These are phyloP conservation scores for Cladosporium sp. DNA, from an alignment of 2,329 filamentous ascomycete species.

Conservation along the genomic window DNA sequence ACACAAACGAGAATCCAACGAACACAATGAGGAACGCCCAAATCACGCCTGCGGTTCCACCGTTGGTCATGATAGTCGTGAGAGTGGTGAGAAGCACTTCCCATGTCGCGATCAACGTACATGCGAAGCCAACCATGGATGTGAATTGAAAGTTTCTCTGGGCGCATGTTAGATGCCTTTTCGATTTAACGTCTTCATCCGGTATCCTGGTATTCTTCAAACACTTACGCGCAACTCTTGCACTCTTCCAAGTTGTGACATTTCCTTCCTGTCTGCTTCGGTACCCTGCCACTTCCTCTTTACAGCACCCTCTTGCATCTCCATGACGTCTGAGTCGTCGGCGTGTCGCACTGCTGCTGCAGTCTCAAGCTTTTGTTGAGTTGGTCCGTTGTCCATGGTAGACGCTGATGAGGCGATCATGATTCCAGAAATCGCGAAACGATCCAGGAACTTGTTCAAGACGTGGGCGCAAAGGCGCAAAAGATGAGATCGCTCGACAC, in stretches of 20 bases:
- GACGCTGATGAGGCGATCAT: constrained; percentile 1
- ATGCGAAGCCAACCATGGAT: constrained; percentile 24
- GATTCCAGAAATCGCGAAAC: neutral
- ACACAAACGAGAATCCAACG: constrained; percentile 35
- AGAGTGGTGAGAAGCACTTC: constrained; percentile 18
- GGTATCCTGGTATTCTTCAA: too few species aligned
- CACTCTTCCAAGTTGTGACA: constrained; percentile 21
- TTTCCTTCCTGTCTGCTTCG: constrained; percentile 19
- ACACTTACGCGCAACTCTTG: constrained; percentile 19
- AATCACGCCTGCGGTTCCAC: constrained; percentile 32
- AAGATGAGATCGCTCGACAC: neutral
- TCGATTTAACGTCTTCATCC: neutral
- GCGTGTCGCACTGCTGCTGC: constrained; percentile 8
- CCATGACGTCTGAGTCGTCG: constrained; percentile 16
- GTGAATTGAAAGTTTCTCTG: constrained; percentile 27
- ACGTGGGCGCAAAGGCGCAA: constrained; percentile 3
- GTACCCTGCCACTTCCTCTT: constrained; percentile 22
- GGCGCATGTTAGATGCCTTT: neutral
- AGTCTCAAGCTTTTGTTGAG: constrained; percentile 3
- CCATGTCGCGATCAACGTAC: constrained; percentile 25
- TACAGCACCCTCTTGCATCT: constrained; percentile 18
- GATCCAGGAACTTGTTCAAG: neutral
- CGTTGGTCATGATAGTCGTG: constrained; percentile 13
- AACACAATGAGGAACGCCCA: constrained; percentile 32
- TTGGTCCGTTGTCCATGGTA: neutral